phyloP scores from a whole-genome alignment of 441 rosid genomes.

The Euphorbia celastroides region DNA sequence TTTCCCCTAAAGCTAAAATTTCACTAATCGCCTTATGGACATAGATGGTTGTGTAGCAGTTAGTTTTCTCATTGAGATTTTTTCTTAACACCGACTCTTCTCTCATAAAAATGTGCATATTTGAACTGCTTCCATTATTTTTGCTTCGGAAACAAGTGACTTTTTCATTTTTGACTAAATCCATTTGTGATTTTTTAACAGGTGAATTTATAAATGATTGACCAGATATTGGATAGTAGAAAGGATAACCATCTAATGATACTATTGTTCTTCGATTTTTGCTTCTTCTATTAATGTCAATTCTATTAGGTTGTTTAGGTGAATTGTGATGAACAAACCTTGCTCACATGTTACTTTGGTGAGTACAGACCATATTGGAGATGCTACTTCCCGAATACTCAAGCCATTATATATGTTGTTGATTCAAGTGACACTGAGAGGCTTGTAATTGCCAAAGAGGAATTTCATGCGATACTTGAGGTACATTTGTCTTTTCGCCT shows the following conservation, averaged over 20 bases:
- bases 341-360: constrained; percentile 8
- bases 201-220: too few species aligned
- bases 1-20: not conserved
- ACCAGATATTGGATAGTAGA: not conserved
- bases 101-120: not conserved
- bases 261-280: not conserved
- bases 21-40: not conserved
- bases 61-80: not conserved
- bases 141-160: not conserved
- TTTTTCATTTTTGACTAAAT: too few species aligned
- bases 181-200: too few species aligned
- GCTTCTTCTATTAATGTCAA: not conserved
- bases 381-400: constrained; percentile 94
- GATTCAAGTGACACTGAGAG: constrained; percentile 95
- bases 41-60: not conserved
- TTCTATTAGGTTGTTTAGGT: not conserved
- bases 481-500: constrained; percentile 27
- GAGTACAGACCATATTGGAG: constrained; percentile 91
- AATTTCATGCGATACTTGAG: constrained; percentile 93
- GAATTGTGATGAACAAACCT: not conserved
- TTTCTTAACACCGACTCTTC: not conserved
- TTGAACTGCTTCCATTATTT: too few species aligned
- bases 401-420: constrained; percentile 88
- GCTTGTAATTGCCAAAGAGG: constrained; percentile 79
- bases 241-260: not conserved